Evolutionary conservation across 176 grass and related monocot species (phyloP), one percentile per base, ranked within the genome.

Genomic region (Musa schizocarpa): DNA sequence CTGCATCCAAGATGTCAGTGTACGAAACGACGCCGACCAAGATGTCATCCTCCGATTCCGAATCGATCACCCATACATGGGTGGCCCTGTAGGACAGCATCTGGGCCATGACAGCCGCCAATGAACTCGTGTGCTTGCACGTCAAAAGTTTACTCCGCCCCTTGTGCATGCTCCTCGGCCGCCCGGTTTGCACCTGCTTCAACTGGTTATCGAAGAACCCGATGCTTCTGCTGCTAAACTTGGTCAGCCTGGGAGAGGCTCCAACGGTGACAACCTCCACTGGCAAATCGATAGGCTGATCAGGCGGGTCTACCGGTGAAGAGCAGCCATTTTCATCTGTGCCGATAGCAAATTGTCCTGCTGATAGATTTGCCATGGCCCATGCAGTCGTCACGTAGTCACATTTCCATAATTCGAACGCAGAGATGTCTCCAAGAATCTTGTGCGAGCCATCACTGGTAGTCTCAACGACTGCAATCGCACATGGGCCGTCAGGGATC

Each of bases 331-430:
- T 86, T 12, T 94, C 95, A 1, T 91, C 90, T 0, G 86, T 81
- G 2, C 90, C 95, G 0, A 91, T 79, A 48, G 89, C 88, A 20
- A 99, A 99, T 25, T 99, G 95, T 19, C 88, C 90, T 0, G 95
- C 90, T 0, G 90, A 94, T 16, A 99, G 74, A 68, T 89, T 94
- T 22, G 84, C 73, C 84, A 99, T 79, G 17, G 95, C 90, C 95
- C 90, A 94, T 13, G 90, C 86, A 21, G 82, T 86, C 0, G 95
- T 83, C 29, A 86, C 65, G 65, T 91, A 99, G 74, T 94, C 95
- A 21, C 95, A 99, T 54, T 94, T 99, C 90, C 90, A 99, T 11
- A 98, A 73, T 74, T 94, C 94, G 75, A 94, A 91, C 14, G 95
- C 89, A 48, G 95, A 94, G 48, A 99, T 94, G 72, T 99, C 95